These are phyloP conservation scores for Blastosporella zonata DNA, from an alignment of 1,284 basidiomycete species.

Conservation along the genomic window DNA sequence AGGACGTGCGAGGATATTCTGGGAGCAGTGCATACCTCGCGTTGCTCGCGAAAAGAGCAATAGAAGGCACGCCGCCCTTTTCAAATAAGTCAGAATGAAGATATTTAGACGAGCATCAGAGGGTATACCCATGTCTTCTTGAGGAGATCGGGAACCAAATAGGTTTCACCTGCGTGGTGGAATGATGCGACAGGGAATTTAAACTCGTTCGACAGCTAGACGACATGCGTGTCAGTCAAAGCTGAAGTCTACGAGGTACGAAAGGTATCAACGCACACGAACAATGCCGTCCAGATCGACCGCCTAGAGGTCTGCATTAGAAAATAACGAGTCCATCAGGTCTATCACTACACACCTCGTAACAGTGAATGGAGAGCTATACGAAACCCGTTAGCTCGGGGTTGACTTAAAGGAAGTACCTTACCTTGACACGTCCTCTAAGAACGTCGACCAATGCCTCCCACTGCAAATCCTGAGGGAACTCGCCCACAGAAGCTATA, in stretches of 20 bases:
- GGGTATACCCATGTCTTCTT: slow-evolving; percentile 64
- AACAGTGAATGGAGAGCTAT: slow-evolving; percentile 77
- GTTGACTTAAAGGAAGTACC: background rate
- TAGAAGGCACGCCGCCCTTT: slow-evolving; percentile 56
- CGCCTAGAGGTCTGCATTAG: slow-evolving; percentile 27
- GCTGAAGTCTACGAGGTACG: too few relatives aligned
- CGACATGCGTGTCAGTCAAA: background rate
- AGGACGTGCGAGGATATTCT: background rate
- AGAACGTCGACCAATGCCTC: slow-evolving; percentile 87
- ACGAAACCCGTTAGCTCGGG: background rate
- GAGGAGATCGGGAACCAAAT: slow-evolving; percentile 71
- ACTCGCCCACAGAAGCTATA: slow-evolving; percentile 46
- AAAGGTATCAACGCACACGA: slow-evolving; percentile 43
- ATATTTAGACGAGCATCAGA: background rate
- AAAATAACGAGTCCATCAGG: background rate
- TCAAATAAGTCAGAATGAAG: background rate
- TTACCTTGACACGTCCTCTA: slow-evolving; percentile 71
- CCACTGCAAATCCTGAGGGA: slow-evolving; percentile 79
- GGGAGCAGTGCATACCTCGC: slow-evolving; percentile 10
- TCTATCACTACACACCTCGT: slow-evolving; percentile 40
- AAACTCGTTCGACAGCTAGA: slow-evolving; percentile 76
- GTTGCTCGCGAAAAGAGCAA: slow-evolving; percentile 70
- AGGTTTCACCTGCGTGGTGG: slow-evolving; percentile 81
- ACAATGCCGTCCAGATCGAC: slow-evolving; percentile 78
- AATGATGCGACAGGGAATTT: slow-evolving; percentile 72